Conservation (phyloP, 2,329 filamentous ascomycete species). For the Penicillium corylophilum region DNA sequence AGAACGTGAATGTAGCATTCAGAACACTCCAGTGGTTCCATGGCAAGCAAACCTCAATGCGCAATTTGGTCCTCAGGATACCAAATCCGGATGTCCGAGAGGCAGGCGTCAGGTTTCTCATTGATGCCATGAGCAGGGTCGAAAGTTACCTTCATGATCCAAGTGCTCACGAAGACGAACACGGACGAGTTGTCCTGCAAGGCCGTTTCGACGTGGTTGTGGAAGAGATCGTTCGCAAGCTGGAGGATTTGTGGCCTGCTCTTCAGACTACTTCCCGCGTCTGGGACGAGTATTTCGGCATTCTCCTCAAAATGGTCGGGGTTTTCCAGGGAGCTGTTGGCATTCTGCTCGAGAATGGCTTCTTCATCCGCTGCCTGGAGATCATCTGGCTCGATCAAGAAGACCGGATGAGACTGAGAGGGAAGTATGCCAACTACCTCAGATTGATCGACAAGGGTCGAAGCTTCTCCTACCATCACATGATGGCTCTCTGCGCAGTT, state of each 20-base stretch:
- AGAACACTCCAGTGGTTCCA: conserved; percentile 63
- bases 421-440: conserved; percentile 52
- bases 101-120: conserved; percentile 53
- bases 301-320: conserved; percentile 65
- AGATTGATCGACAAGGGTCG: conserved; percentile 48
- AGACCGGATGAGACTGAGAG: conserved; percentile 50
- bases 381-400: conserved; percentile 61
- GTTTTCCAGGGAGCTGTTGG: conserved; percentile 60
- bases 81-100: conserved; percentile 57
- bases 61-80: conserved; percentile 64
- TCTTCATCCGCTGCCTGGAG: conserved; percentile 58
- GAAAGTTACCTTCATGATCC: conserved; percentile 38
- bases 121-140: conserved; percentile 55
- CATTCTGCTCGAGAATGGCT: conserved; percentile 60
- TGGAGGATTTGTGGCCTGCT: conserved; percentile 60
- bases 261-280: conserved; percentile 63
- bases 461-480: conserved; percentile 44
- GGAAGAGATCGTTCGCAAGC: conserved; percentile 43
- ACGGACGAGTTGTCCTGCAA: conserved; percentile 26
- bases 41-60: conserved; percentile 56
- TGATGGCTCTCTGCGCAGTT: conserved; percentile 43
- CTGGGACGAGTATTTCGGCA: conserved; percentile 75
- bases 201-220: conserved; percentile 30
- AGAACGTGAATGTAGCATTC: conserved; percentile 57
- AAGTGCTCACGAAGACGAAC: conserved; percentile 27